Conservation (phyloP, 345 rosid species). For the Populus ilicifolia region DNA sequence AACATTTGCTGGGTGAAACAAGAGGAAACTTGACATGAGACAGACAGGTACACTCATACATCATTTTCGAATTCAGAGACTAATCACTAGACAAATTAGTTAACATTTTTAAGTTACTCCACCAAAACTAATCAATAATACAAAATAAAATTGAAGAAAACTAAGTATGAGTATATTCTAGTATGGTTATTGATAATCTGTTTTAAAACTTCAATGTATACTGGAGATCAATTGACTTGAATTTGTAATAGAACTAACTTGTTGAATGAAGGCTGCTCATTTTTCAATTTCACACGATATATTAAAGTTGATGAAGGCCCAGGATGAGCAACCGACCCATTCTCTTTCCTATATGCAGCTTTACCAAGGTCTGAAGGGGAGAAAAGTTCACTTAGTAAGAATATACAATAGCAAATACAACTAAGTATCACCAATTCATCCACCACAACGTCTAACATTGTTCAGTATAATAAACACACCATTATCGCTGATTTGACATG, state of each 20-base stretch:
- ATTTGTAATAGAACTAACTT: conserved; percentile 10
- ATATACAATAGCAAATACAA: conserved; percentile 1
- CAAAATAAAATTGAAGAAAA: background rate
- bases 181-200: background rate
- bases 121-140: background rate
- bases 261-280: conserved; percentile 24
- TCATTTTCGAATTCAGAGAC: background rate
- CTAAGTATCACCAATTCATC: conserved; percentile 10
- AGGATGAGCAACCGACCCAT: conserved; percentile 20
- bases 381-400: conserved; percentile 21
- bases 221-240: background rate
- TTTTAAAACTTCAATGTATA: background rate
- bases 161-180: background rate
- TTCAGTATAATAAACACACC: conserved; percentile 30
- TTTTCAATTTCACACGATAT: conserved; percentile 18
- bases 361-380: conserved; percentile 36
- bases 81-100: background rate
- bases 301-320: conserved; percentile 20
- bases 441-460: conserved; percentile 10
- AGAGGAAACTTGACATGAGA: background rate
- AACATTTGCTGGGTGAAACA: background rate
- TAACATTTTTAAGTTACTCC: background rate
- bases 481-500: conserved; percentile 14
- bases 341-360: conserved; percentile 30
- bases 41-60: background rate